Conservation (phyloP, 257 asterid species). For the Lithospermum erythrorhizon region DNA sequence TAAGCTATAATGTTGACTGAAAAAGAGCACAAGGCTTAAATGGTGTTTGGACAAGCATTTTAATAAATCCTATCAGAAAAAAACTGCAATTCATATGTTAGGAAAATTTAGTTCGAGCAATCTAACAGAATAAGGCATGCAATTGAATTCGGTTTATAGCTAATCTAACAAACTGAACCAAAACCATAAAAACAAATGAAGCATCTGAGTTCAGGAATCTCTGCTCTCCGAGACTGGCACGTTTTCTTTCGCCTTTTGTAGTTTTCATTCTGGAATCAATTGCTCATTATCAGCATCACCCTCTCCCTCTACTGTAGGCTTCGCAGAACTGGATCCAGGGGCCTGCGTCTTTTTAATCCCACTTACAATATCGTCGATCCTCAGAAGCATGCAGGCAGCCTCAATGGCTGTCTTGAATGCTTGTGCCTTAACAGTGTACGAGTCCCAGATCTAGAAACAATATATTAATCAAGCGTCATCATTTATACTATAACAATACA, state of each 20-base stretch:
- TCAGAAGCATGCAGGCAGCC: conserved; percentile 95
- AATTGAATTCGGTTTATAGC: background rate
- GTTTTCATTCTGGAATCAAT: conserved; percentile 61
- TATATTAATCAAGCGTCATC: background rate
- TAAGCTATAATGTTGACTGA: no score
- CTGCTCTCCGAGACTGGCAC: background rate
- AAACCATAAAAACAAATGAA: background rate
- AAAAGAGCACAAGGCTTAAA: no score
- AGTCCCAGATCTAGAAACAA: conserved; percentile 74
- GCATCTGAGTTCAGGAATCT: background rate
- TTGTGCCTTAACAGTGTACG: conserved; percentile 84
- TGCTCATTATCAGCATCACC: conserved; percentile 89
- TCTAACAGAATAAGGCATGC: background rate
- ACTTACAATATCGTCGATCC: conserved; percentile 89
- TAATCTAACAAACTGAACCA: background rate
- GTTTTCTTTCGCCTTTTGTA: background rate
- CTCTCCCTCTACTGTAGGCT: conserved; percentile 65
- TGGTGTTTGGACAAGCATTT: no score
- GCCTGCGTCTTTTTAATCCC: conserved; percentile 91
- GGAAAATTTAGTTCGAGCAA: conserved; percentile 21
- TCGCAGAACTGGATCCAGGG: conserved; percentile 51
- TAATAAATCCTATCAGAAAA: no score
- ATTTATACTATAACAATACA: background rate
- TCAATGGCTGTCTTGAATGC: conserved; percentile 93
- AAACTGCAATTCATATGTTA: no score